These are phyloP conservation scores for Chlorella sp. DNA, from an alignment of 139 green algal species.

Conservation along the genomic window DNA sequence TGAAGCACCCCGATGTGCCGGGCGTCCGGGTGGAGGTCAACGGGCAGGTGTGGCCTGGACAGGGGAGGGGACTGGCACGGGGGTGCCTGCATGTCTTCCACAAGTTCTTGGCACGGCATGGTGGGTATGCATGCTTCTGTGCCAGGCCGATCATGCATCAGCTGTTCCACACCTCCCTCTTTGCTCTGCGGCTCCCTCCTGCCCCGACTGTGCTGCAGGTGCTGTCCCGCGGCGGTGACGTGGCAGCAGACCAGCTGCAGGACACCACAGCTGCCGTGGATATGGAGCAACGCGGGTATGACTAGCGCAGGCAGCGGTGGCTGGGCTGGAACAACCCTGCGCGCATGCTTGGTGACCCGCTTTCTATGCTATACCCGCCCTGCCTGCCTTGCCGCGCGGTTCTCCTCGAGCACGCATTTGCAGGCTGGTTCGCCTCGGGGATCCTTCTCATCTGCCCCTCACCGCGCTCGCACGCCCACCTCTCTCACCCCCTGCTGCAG, in stretches of 20 bases:
- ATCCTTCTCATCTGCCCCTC: background rate
- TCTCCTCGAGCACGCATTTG: no score
- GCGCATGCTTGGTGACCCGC: no score
- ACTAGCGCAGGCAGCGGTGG: no score
- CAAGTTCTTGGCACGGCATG: no score
- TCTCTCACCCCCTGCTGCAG: background rate
- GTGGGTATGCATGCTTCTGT: no score
- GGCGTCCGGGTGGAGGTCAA: conserved; percentile 60
- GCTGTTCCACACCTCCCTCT: background rate
- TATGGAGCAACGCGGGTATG: background rate
- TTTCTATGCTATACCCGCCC: no score
- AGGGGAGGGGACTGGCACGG: no score
- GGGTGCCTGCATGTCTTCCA: no score
- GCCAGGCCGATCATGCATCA: no score
- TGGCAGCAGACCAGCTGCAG: conserved; percentile 46
- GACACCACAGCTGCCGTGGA: conserved; percentile 43
- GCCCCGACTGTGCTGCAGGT: conserved; percentile 30
- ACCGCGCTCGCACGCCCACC: background rate
- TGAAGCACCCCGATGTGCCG: conserved; percentile 27
- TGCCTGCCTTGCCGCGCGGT: no score
- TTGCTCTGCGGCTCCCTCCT: background rate
- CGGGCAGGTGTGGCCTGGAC: conserved; percentile 17
- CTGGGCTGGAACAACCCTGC: no score
- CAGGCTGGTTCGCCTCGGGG: background rate
- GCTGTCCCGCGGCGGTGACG: conserved; percentile 56